Conservation (phyloP, 495 filamentous ascomycete species). For the Aspergillus indologenus region DNA sequence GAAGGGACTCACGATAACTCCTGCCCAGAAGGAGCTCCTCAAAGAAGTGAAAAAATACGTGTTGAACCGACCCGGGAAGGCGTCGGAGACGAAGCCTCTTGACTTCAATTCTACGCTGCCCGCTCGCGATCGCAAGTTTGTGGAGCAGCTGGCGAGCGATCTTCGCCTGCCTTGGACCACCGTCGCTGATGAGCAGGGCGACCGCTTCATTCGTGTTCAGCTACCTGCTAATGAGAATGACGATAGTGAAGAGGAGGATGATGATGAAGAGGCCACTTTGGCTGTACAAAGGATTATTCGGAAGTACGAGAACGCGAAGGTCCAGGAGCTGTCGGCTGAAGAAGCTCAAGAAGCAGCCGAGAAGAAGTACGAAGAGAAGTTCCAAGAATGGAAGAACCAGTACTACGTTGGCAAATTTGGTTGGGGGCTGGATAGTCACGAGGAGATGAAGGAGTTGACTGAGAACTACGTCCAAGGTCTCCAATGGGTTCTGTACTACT, state of each 20-base stretch:
- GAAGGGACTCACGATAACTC: constrained; percentile 66
- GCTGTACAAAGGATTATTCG: constrained; percentile 81
- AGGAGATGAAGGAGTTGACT: constrained; percentile 75
- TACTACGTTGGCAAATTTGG: constrained; percentile 90
- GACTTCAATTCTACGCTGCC: constrained; percentile 72
- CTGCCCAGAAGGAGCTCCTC: constrained; percentile 75
- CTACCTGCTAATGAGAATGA: constrained; percentile 62
- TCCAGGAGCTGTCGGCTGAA: constrained; percentile 74
- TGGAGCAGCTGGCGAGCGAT: constrained; percentile 80
- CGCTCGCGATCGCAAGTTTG: constrained; percentile 86
- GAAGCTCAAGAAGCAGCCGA: constrained; percentile 75
- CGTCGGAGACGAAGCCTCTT: constrained; percentile 46
- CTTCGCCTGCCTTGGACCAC: constrained; percentile 81
- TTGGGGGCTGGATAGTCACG: constrained; percentile 81
- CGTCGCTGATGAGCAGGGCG: constrained; percentile 70
- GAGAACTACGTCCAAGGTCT: constrained; percentile 98
- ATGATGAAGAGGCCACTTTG: constrained; percentile 82
- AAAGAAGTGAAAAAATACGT: constrained; percentile 80
- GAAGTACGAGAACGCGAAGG: constrained; percentile 84
- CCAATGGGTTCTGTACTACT: constrained; percentile 98
- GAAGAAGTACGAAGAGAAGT: constrained; percentile 80
- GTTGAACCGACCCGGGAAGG: constrained; percentile 52
- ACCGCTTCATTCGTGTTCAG: constrained; percentile 73
- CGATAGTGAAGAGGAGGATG: constrained; percentile 59
- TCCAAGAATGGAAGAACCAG: constrained; percentile 85